Conservation (phyloP, 2,329 filamentous ascomycete species). For the Intubia oerlemansii region DNA sequence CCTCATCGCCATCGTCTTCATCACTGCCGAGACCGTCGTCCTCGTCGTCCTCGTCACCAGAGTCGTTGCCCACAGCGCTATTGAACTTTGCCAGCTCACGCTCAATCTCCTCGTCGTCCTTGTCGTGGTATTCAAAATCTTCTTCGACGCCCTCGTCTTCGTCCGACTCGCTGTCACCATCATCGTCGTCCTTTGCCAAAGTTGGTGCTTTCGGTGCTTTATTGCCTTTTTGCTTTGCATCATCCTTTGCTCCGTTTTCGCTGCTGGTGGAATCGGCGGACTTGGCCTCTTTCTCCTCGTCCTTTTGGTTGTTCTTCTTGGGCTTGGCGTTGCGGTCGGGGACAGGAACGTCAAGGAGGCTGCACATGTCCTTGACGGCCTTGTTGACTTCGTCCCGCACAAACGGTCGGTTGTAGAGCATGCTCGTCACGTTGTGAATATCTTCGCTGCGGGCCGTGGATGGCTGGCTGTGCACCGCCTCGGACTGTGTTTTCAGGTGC, state of each 20-base stretch:
- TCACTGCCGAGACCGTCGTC: neutral
- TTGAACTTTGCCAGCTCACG: slow-evolving; percentile 4
- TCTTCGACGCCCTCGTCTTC: slow-evolving; percentile 13
- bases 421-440: slow-evolving; percentile 39
- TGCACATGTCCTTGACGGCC: slow-evolving; percentile 27
- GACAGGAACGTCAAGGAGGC: slow-evolving; percentile 23
- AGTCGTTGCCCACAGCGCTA: slow-evolving; percentile 8
- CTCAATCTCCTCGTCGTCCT: slow-evolving; percentile 5
- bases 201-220: no score
- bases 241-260: neutral
- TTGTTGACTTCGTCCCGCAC: slow-evolving; percentile 27
- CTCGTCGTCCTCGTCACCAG: slow-evolving; percentile 5
- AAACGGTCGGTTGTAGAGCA: slow-evolving; percentile 28
- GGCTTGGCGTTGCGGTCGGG: slow-evolving; percentile 16
- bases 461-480: slow-evolving; percentile 25
- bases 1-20: neutral
- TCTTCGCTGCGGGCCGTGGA: slow-evolving; percentile 27
- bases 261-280: no score
- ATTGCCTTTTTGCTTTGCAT: neutral
- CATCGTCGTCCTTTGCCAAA: no score
- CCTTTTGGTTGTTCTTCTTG: slow-evolving; percentile 9
- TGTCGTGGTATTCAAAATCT: slow-evolving; percentile 14
- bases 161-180: slow-evolving; percentile 10
- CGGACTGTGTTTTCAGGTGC: slow-evolving; percentile 3
- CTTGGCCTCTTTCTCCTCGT: neutral